Evolutionary conservation across 176 grass and related monocot genomes (phyloP).

Genomic region (Calamus simplicifolius): DNA sequence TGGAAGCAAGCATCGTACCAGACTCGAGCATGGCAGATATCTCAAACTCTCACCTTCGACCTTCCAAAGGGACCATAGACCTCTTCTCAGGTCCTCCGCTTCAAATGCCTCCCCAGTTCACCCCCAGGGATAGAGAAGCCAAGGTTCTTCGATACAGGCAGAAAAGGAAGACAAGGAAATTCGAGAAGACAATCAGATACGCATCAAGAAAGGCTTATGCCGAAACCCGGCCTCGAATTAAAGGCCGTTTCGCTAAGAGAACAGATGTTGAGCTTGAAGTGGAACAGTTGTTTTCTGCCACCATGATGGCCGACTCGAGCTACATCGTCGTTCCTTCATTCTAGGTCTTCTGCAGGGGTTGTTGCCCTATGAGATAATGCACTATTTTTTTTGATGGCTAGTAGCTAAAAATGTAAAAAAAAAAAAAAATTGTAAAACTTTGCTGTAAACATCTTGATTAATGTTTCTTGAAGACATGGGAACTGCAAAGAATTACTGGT

Average conservation of each 20-base stretch:
- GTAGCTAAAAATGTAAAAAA: no score
- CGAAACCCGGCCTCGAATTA: conserved; percentile 36
- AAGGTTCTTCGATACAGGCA: conserved; percentile 33
- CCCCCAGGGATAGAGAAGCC: conserved; percentile 27
- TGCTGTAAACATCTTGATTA: no score
- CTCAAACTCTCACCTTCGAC: not conserved
- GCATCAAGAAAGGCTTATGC: conserved; percentile 50
- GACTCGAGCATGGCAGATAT: not conserved
- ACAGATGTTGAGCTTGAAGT: conserved; percentile 25
- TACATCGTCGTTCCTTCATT: conserved; percentile 32
- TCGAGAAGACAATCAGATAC: conserved; percentile 41
- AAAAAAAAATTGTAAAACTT: no score
- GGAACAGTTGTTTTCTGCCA: conserved; percentile 33
- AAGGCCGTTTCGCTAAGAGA: conserved; percentile 36
- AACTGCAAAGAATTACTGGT: no score
- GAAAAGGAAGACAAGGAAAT: conserved; percentile 31
- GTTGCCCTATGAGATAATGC: no score
- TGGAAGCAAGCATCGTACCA: conserved; percentile 9
- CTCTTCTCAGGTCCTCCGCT: conserved; percentile 21
- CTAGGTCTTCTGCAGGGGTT: not conserved
- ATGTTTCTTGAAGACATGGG: no score
- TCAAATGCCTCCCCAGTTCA: conserved; percentile 27
- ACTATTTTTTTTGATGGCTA: no score
- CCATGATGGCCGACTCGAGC: conserved; percentile 18
- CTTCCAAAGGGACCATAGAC: conserved; percentile 13